Conservation (phyloP, 2,329 filamentous ascomycete genomes). For the Fusarium marasasianum region DNA sequence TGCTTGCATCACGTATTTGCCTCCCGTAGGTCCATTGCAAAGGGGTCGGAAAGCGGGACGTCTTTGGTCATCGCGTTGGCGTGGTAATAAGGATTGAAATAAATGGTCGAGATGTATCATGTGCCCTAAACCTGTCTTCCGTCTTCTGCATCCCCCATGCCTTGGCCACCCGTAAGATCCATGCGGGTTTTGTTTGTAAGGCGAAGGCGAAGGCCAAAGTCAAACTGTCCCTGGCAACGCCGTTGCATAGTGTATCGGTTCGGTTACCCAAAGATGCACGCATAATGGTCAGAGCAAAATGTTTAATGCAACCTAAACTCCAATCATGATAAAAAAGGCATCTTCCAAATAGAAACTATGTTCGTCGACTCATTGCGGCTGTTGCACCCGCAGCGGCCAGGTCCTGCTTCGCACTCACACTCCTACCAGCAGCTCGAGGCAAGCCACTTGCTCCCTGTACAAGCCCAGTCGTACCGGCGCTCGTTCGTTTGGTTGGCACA, state of each 20-base stretch:
- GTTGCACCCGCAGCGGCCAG: constrained; percentile 67
- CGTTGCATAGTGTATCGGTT: constrained; percentile 29
- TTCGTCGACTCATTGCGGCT: constrained; percentile 66
- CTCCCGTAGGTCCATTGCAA: constrained; percentile 24
- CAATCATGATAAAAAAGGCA: constrained; percentile 33
- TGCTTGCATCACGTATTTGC: constrained; percentile 28
- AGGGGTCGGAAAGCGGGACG: constrained; percentile 16
- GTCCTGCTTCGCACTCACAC: constrained; percentile 66
- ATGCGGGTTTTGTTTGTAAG: constrained; percentile 22
- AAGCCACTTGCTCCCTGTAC: constrained; percentile 58
- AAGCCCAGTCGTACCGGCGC: constrained; percentile 56
- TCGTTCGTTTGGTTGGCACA: constrained; percentile 62
- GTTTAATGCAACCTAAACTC: constrained; percentile 38
- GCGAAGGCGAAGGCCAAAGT: constrained; percentile 16
- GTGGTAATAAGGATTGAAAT: constrained; percentile 25
- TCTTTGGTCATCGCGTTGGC: constrained; percentile 33
- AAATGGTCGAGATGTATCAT: constrained; percentile 18
- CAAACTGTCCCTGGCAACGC: constrained; percentile 24
- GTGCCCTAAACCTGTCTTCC: constrained; percentile 16
- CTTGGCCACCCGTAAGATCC: constrained; percentile 23
- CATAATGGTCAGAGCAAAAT: constrained; percentile 37
- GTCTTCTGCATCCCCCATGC: constrained; percentile 9
- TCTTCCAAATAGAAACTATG: constrained; percentile 40
- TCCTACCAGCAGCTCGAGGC: constrained; percentile 66
- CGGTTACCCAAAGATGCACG: constrained; percentile 40